A percentile compares a stretch with the other conserved stretches of the same genome.
phyloP scores from a whole-genome alignment of 2,329 filamentous ascomycete species.

The Colletotrichum orchidophilum region DNA sequence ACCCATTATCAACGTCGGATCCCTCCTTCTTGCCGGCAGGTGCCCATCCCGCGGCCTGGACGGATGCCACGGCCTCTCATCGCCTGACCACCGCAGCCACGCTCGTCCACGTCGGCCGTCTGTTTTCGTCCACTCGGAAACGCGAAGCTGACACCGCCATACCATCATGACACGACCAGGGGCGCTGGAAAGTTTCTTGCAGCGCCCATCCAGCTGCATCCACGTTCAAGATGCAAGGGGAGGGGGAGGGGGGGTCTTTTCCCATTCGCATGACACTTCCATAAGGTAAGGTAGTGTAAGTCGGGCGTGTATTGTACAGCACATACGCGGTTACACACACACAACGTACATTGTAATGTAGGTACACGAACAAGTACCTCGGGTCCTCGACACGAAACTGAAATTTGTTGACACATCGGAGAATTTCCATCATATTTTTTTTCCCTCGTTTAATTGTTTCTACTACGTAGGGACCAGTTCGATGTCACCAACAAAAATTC shows the following conservation, averaged over 20 bases:
- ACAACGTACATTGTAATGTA: not conserved
- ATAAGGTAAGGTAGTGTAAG: not conserved
- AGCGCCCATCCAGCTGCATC: not conserved
- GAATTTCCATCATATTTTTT: not conserved
- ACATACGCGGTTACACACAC: not conserved
- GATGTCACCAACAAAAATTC: conserved; percentile 22
- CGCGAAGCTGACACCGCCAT: conserved; percentile 29
- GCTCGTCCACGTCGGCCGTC: conserved; percentile 25
- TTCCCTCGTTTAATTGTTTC: not conserved
- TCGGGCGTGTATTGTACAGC: not conserved
- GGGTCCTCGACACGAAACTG: not conserved
- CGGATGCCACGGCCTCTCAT: conserved; percentile 12
- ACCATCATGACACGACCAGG: conserved; percentile 9
- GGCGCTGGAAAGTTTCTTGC: not conserved
- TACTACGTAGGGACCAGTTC: not conserved
- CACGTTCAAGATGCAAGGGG: not conserved
- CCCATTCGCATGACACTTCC: not conserved
- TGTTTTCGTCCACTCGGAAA: conserved; percentile 26
- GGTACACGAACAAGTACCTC: not conserved
- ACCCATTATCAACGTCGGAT: not conserved
- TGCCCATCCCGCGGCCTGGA: conserved; percentile 22
- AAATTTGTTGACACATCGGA: conserved; percentile 4
- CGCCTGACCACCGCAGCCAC: conserved; percentile 29
- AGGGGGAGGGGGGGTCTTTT: not conserved
- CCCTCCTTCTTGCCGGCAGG: conserved; percentile 13